phyloP scores from a whole-genome alignment of 495 filamentous ascomycete genomes.

The Talaromyces borbonicus region DNA sequence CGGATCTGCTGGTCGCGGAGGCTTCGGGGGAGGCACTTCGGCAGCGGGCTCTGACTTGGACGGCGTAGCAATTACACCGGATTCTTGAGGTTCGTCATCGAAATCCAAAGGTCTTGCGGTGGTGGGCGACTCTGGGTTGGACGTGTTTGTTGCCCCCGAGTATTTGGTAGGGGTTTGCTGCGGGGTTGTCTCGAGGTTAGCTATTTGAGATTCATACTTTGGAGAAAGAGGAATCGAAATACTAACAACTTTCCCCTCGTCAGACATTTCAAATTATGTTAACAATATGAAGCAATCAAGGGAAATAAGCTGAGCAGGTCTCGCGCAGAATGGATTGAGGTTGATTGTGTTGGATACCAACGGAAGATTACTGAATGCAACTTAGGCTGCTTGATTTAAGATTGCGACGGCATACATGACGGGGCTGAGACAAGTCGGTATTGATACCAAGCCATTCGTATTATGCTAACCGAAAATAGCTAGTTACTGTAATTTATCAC shows the following conservation, averaged over 20 bases:
- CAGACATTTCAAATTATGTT: not conserved
- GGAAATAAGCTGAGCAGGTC: not conserved
- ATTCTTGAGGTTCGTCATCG: conserved; percentile 74
- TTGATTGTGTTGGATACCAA: too few relatives aligned
- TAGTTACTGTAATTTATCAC: too few relatives aligned
- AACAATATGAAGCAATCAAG: not conserved
- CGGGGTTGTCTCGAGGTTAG: conserved; percentile 10
- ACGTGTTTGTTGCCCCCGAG: conserved; percentile 21
- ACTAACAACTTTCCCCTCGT: conserved; percentile 8
- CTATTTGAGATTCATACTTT: not conserved
- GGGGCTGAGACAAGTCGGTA: too few relatives aligned
- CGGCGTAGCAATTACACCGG: conserved; percentile 29
- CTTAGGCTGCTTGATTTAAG: too few relatives aligned
- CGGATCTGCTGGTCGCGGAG: conserved; percentile 74
- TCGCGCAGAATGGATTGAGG: not conserved
- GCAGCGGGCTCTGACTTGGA: conserved; percentile 25
- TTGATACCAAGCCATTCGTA: too few relatives aligned
- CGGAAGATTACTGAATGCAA: too few relatives aligned
- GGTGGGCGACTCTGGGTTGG: conserved; percentile 67
- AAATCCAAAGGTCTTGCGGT: conserved; percentile 76
- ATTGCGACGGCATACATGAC: too few relatives aligned
- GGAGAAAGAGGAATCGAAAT: not conserved
- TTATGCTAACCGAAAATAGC: too few relatives aligned
- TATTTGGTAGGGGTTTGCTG: conserved; percentile 25
- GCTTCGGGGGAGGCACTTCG: conserved; percentile 63